Evolutionary conservation across 2,329 filamentous ascomycete species (phyloP), one percentile per base, ranked within the genome.

Genomic region (Curvularia hawaiiensis): DNA sequence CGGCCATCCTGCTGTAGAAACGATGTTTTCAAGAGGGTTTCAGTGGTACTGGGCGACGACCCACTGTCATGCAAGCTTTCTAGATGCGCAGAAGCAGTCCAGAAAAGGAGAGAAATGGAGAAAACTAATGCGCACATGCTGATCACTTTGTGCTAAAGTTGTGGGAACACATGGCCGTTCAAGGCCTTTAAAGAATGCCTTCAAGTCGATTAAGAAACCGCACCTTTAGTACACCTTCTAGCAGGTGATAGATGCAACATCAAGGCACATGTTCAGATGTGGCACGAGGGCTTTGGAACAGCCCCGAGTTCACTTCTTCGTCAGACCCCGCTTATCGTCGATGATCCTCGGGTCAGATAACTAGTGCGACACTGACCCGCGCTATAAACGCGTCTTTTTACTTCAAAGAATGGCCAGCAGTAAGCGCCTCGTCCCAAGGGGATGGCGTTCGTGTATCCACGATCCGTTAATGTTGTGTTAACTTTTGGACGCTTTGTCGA

Each of bases 1-100:
- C 8, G 28, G 28, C 39, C 59, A 55, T 62, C 54, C 30, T 56
- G 30, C 26, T 31, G 24, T 54, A 20, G 31, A 14, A 18, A 24
- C 26, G 26, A 14, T 26, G 7, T n/a, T 18, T 56, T 39, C 12
- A 20, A 6, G 8, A 3, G 11, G 38, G 38, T 3, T 48, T 31
- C 26, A 12, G 10, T 33, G 2, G 18, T n/a, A 4, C 30, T n/a
- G 43, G 39, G n/a, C 30, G 30, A 39, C 16, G 2, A 28, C 16
- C 26, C 31, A 8, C 24, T 50, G 3, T n/a, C 22, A 26, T 16
- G 26, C 16, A 45, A 38, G 16, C 5, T n/a, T 24, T 10, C 7
- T n/a, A 12, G 14, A n/a, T 44, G 31, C 4, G 38, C 28, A 33
- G 22, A 28, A 26, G 16, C 14, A 18, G 14, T 33, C n/a, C 7